These are phyloP conservation scores for Starmerella tilneyi DNA, from an alignment of 805 yeast species.

Conservation along the genomic window DNA sequence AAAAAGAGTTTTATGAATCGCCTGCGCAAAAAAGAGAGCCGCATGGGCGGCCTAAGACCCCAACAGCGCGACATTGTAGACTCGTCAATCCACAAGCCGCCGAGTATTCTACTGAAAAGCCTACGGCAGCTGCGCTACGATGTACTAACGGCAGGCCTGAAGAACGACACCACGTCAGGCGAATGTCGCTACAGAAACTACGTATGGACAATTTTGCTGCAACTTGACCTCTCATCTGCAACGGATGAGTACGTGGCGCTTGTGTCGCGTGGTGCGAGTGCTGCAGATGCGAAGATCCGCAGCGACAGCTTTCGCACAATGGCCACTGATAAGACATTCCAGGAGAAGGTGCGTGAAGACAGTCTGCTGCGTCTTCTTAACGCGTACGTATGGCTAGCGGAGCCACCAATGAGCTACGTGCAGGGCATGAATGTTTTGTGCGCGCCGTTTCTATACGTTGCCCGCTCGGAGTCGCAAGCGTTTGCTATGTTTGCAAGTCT, in stretches of 20 bases:
- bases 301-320: slow-evolving; percentile 82
- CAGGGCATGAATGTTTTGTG: slow-evolving; percentile 83
- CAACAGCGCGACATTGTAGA: slow-evolving; percentile 40
- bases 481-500: slow-evolving; percentile 58
- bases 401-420: slow-evolving; percentile 35
- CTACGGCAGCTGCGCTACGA: slow-evolving; percentile 46
- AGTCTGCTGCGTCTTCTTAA: slow-evolving; percentile 58
- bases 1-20: slow-evolving; percentile 1
- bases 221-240: slow-evolving; percentile 42
- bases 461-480: slow-evolving; percentile 78
- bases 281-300: slow-evolving; percentile 55
- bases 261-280: slow-evolving; percentile 48
- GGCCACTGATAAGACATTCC: slow-evolving; percentile 60
- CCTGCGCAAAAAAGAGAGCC: slow-evolving; percentile 12
- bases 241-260: slow-evolving; percentile 47
- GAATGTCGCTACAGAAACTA: slow-evolving; percentile 59
- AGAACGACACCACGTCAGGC: slow-evolving; percentile 21
- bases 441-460: slow-evolving; percentile 70
- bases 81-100: slow-evolving; percentile 34
- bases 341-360: slow-evolving; percentile 55
- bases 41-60: slow-evolving; percentile 1
- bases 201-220: slow-evolving; percentile 69
- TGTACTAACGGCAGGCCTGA: slow-evolving; percentile 41
- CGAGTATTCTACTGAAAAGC: slow-evolving; percentile 39
- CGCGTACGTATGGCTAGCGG: slow-evolving; percentile 49